Percentiles rank a stretch among this genome's conserved stretches.
Conservation (phyloP, 441 rosid genomes). For the Euphorbia celastroides region DNA sequence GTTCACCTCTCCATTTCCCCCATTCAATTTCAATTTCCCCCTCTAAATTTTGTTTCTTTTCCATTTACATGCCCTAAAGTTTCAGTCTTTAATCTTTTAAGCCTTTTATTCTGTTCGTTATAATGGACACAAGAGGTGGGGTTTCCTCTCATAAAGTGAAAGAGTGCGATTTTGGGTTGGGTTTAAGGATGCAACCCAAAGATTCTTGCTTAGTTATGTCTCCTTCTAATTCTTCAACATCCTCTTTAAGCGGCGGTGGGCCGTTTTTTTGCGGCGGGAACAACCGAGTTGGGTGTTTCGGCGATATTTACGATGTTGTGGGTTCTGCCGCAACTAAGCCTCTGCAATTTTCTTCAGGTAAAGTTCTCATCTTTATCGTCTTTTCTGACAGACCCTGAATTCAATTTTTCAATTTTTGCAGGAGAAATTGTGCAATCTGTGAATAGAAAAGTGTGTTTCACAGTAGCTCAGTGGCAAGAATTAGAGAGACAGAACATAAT, state of each 20-base stretch:
- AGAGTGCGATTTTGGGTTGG: constrained; percentile 37
- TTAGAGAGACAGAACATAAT: constrained; percentile 51
- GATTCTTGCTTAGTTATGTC: constrained; percentile 25
- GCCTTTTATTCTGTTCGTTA: constrained; percentile 19
- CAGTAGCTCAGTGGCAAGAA: constrained; percentile 54
- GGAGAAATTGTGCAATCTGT: constrained; percentile 37
- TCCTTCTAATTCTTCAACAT: constrained; percentile 29
- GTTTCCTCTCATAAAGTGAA: constrained; percentile 16
- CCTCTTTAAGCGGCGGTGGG: constrained; percentile 28
- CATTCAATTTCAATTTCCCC: constrained; percentile 13
- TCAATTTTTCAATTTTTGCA: constrained; percentile 8
- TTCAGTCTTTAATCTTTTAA: background rate
- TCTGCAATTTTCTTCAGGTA: constrained; percentile 17
- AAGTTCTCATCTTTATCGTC: constrained; percentile 13
- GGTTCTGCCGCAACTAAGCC: constrained; percentile 11
- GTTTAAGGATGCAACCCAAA: constrained; percentile 31
- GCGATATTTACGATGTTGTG: constrained; percentile 40
- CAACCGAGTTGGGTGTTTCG: constrained; percentile 34
- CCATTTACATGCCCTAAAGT: background rate
- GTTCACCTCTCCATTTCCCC: background rate
- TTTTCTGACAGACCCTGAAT: background rate
- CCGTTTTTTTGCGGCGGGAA: constrained; percentile 38
- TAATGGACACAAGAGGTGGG: constrained; percentile 30
- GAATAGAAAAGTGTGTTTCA: constrained; percentile 35
- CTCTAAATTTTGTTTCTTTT: constrained; percentile 7